Base-by-base conservation (phyloP, 1,139 yeast species). In the Kluyveromyces sp. region DNA sequence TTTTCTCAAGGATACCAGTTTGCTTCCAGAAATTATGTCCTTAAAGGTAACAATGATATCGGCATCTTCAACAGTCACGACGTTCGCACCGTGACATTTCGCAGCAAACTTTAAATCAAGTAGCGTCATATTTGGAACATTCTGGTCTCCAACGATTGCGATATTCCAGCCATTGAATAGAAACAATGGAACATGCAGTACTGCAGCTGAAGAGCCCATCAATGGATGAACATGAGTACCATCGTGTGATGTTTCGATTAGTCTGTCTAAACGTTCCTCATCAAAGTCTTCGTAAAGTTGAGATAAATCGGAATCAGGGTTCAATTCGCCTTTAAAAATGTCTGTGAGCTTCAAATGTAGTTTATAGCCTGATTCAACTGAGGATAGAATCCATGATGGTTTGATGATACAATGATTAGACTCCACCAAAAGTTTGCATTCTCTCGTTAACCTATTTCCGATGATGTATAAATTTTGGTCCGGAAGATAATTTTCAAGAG, bases 361-460 rank as follows among this genome's bases (percentile, higher is more conserved):
- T 9, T 32, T 15, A 61, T 61, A n/a, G 53, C 39, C 43, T 48
- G 19, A 15, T 39, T 4, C 43, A 53, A 12, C 65, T 53, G 94
- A 78, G 50, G 84, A 88, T 38, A 77, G 66, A 6, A 87, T 60
- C 95, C 96, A 92, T 16, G 63, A 62, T 1, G 94, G 89, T 43
- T 65, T 71, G 6, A 87, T 57, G 1, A 89, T 68, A 54, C 82
- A 86, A 51, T 70, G 73, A 0, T 80, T 81, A 30, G 68, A 58
- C 3, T 68, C 60, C 3, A 68, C 56, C 41, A 78, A 62, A 0
- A 67, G 64, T 8, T 63, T 60, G 6, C 79, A 75, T 34, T 70
- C 72, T 1, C 73, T 67, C 0, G 83, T 71, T 12, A 60, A 46
- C 36, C 65, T 70, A 45, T 78, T 82, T 13, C 83, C 74, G 15